Base-by-base conservation (phyloP, 257 asterid species). In the Solanum clarkiae region DNA sequence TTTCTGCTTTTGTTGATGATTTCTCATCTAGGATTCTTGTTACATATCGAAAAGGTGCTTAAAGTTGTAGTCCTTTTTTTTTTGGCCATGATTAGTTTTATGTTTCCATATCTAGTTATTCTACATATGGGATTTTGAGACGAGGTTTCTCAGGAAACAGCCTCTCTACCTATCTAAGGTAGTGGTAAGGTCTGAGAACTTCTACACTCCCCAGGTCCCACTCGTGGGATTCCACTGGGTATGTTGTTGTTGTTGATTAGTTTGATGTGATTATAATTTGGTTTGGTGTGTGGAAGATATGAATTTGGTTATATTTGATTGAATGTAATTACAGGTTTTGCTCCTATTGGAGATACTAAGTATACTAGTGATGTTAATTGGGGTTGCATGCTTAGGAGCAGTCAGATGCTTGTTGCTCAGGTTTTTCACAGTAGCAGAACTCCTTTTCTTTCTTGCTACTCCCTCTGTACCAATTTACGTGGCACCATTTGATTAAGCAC, bases 391-490 rank as follows among this genome's bases (percentile, higher is more conserved):
- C 92, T 95, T 80, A 94, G 99, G 84, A 95, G 99, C 93, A 93
- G 99, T 91, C 99, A 97, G 92, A 97, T 97, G 99, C 99, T 97
- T 90, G 95, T 97, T 86, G 98, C 98, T 70, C 98, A 96, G 97
- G 99, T 86, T 91, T 63, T 29, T 44, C 22, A 42, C 57, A 22
- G 42, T 60, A 10, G 26, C 42, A 47, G 9, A 74, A 47, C n/a
- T 22, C 24, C 57, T 44, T 59, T 7, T 40, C 24, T 59, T 59
- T 68, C 85, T 80, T 72, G 42, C 40, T 86, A 13, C 16, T 60
- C 68, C 32, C 16, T 10, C 68, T 32, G n/a, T 60, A 16, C 66
- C 68, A 60, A 60, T 60, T 60, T 60, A n/a, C 1, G 29, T n/a
- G 68, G 68, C 68, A n/a, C 68, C 15, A 60, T 60, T 60, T 60